Base-by-base conservation (phyloP, 495 filamentous ascomycete genomes). In the Stereocaulon alpinum region DNA sequence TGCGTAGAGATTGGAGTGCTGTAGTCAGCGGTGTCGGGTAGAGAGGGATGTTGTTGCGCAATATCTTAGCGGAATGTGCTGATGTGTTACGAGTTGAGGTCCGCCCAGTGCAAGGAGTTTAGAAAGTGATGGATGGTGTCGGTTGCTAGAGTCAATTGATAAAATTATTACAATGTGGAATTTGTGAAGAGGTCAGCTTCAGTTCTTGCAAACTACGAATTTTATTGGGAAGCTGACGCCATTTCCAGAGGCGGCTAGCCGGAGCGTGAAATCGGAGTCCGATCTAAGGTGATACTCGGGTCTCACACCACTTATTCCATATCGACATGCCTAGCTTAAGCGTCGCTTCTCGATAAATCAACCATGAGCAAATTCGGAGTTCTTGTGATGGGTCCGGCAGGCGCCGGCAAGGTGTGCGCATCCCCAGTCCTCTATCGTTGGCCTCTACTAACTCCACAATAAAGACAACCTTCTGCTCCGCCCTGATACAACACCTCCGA, bases 291-390 rank as follows among this genome's bases (percentile, higher is more conserved):
- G 34, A 37, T 37, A 37, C 34, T 37, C 34, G 34, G 34, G 34
- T 37, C 34, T 37, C 34, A 10, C 34, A 37, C 34, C 34, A 37
- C 34, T 37, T 37, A 37, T 37, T 37, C 34, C 7, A 37, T 11
- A 37, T 37, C 34, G 47, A 50, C 47, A 50, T 50, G 22, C 22
- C 4, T 27, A 50, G 18, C 17, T 24, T 50, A 24, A 30, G 15
- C 30, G 27, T n/a, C 47, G 30, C 15, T 17, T 18, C 32, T 11
- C 9, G 3, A 6, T 40, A 40, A 3, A 2, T 18, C 17, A 50
- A 15, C n/a, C 56, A 97, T 97, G 92, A 92, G 87, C 73, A 95
- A 95, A 68, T 97, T 87, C 68, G 92, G 92, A 18, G 82, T 87
- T n/a, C 80, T 96, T 64, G 88, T 96, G 15, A 93, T 96, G 85